These are phyloP conservation scores for Suillus spraguei DNA, from an alignment of 768 basidiomycete genomes.

Conservation along the genomic window DNA sequence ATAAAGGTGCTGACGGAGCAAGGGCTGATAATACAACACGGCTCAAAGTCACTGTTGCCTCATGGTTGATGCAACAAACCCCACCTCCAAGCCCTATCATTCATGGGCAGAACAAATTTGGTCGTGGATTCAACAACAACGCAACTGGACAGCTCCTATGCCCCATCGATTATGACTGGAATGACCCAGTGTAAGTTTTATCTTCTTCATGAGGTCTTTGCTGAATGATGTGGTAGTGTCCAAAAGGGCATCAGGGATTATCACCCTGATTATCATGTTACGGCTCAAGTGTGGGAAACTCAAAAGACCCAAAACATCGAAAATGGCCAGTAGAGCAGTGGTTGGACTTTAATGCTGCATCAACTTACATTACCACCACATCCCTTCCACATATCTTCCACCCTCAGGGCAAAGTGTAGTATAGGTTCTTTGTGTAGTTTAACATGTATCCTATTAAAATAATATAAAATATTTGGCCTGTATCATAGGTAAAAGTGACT, in stretches of 20 bases:
- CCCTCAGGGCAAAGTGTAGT: too few relatives aligned
- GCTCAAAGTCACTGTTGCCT: not conserved
- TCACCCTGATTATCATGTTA: constrained; percentile 20
- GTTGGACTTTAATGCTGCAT: too few relatives aligned
- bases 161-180: constrained; percentile 21
- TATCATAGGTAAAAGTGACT: too few relatives aligned
- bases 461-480: too few relatives aligned
- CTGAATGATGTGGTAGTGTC: not conserved
- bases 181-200: constrained; percentile 6
- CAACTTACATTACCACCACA: too few relatives aligned
- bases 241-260: constrained; percentile 15
- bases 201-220: not conserved
- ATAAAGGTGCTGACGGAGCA: constrained; percentile 1
- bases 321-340: too few relatives aligned
- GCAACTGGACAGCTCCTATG: constrained; percentile 15
- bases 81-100: not conserved
- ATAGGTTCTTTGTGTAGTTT: too few relatives aligned
- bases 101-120: not conserved
- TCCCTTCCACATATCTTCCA: too few relatives aligned
- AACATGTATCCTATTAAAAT: too few relatives aligned
- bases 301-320: too few relatives aligned
- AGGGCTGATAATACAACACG: not conserved
- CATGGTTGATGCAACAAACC: not conserved
- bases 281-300: too few relatives aligned
- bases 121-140: constrained; percentile 13